Base-by-base conservation (phyloP, 164 flowering plant species). In the Stephania yunnanensis region DNA sequence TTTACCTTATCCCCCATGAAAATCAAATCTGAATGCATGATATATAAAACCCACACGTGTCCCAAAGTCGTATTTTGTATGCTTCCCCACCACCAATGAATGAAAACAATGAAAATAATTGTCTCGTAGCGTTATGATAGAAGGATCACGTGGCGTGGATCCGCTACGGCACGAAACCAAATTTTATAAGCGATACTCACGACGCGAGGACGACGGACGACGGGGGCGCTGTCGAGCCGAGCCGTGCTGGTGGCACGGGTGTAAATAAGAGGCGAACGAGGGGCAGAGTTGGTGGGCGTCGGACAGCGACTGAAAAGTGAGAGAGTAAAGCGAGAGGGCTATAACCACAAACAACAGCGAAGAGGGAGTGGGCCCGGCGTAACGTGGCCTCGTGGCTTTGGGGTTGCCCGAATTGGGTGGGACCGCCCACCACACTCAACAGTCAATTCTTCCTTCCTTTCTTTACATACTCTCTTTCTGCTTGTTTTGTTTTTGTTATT, bases 321-420 rank as follows among this genome's bases (percentile, higher is more conserved):
- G 67, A 45, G 71, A 48, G 75, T 42, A 76, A 71, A 76, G 80
- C 45, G 72, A 50, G 78, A 50, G 76, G 67, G 72, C 66, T 63
- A 74, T 7, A 30, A 44, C 74, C 66, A 52, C 58, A 75, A 65
- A 52, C 58, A 75, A 75, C 79, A 81, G 80, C 25, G 69, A 80
- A 81, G 85, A 82, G 84, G 75, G 76, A 81, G 81, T 79, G 81
- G 83, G 76, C 79, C 77, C 83, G 71, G 46, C 71, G 76, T 82
- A 86, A 85, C 85, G 81, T 83, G 88, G 83, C 72, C 69, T 72
- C 69, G 71, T 79, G 58, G 63, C 61, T 69, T 69, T 48, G 30
- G 71, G 42, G 72, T 72, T 76, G 48, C 65, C 70, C 12, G 15
- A 12, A 12, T 17, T 68, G 15, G 15, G 45, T 30, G 53, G 55